A percentile compares a stretch with the other conserved stretches of the same genome.
Evolutionary conservation across 2,329 filamentous ascomycete species (phyloP).

Genomic region (Mycogone perniciosa): DNA sequence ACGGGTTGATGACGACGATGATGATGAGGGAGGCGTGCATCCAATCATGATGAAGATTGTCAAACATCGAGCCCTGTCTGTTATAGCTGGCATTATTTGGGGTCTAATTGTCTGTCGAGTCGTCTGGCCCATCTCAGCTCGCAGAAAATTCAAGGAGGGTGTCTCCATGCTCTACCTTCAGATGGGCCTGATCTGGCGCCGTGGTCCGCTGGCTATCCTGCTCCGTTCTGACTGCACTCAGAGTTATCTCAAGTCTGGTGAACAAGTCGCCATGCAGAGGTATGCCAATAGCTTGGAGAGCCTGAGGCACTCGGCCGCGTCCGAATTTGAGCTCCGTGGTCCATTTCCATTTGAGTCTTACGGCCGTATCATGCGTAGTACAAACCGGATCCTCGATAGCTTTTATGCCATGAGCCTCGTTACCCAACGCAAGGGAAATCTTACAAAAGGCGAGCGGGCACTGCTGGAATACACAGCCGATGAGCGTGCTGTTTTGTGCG

Average conservation of each 20-base stretch:
- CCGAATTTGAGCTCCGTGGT: conserved; percentile 76
- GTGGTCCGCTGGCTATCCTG: conserved; percentile 74
- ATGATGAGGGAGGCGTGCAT: conserved; percentile 73
- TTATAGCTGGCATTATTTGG: conserved; percentile 78
- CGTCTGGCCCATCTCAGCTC: conserved; percentile 84
- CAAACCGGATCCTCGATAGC: conserved; percentile 73
- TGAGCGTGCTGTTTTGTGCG: conserved; percentile 73
- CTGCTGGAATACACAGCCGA: conserved; percentile 67
- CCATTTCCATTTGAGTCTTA: conserved; percentile 70
- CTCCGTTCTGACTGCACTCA: conserved; percentile 48
- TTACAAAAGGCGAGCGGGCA: conserved; percentile 69
- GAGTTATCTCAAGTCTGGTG: conserved; percentile 74
- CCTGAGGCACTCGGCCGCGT: conserved; percentile 60
- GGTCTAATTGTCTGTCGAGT: conserved; percentile 77
- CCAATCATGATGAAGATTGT: conserved; percentile 80
- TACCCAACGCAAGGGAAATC: conserved; percentile 67
- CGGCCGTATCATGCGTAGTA: conserved; percentile 64
- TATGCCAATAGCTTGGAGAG: conserved; percentile 65
- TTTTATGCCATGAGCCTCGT: conserved; percentile 92
- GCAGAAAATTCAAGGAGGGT: conserved; percentile 76
- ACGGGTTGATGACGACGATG: conserved; percentile 65
- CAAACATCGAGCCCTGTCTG: conserved; percentile 73
- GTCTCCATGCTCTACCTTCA: conserved; percentile 79
- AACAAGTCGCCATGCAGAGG: conserved; percentile 74
- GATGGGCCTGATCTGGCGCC: conserved; percentile 89